Conservation (phyloP, 2,329 filamentous ascomycete genomes). For the Fusarium verrucosum region DNA sequence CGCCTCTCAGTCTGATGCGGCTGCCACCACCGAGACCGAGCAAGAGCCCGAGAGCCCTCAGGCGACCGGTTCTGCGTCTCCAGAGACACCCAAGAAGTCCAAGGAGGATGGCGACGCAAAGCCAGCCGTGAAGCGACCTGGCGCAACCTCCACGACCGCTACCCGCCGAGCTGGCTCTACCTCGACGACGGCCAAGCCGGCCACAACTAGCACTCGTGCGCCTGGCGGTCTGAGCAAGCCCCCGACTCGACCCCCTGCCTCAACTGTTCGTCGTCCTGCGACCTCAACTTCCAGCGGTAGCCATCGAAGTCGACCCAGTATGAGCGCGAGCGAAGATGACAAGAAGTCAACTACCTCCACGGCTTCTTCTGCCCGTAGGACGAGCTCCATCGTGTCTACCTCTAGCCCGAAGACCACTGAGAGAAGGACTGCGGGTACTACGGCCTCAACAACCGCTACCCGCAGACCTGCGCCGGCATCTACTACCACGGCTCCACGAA, state of each 20-base stretch:
- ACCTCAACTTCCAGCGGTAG: constrained; percentile 52
- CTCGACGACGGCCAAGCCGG: constrained; percentile 41
- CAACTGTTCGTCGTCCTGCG: constrained; percentile 47
- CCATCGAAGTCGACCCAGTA: constrained; percentile 58
- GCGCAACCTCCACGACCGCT: constrained; percentile 45
- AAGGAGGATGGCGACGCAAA: constrained; percentile 44
- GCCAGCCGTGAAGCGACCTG: constrained; percentile 50
- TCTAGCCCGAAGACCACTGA: constrained; percentile 49
- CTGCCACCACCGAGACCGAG: constrained; percentile 37
- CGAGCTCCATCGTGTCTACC: constrained; percentile 56
- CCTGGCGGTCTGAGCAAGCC: constrained; percentile 58
- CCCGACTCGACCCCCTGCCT: constrained; percentile 57
- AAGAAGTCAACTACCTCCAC: constrained; percentile 55
- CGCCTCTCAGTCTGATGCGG: constrained; percentile 46
- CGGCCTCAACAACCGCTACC: constrained; percentile 46
- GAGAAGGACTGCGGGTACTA: constrained; percentile 49
- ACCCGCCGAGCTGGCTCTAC: constrained; percentile 28
- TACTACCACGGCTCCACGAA: constrained; percentile 50
- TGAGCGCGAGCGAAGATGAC: constrained; percentile 62
- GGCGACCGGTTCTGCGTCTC: constrained; percentile 45
- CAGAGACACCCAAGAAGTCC: constrained; percentile 50
- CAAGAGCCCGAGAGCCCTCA: constrained; percentile 43
- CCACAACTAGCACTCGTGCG: constrained; percentile 50
- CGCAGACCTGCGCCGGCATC: constrained; percentile 49
- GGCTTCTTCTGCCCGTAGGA: constrained; percentile 52